Evolutionary conservation across 768 basidiomycete genomes (phyloP), one percentile per base, ranked within the genome.

Genomic region (Boletus insuetus): DNA sequence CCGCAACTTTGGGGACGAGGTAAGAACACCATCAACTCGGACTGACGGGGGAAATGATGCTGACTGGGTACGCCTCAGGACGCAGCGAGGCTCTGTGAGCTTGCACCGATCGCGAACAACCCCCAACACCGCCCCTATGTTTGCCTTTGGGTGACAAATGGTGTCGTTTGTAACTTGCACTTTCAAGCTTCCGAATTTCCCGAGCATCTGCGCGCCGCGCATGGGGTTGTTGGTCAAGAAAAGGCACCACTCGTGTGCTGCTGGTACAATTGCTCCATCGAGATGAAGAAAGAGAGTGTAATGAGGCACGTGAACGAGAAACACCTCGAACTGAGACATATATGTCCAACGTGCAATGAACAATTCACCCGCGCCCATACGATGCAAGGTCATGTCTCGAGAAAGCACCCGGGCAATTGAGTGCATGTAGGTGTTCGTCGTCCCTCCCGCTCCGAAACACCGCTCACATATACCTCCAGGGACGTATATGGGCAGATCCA

Each of bases 261-360:
- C 31, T 72, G 69, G 69, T 4, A 10, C 19, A 44, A 37, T 11
- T 72, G 69, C 29, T 20, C 3, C 4, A 0, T 26, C 11, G 48
- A 43, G 0, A 65, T 72, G 67, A 72, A 56, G 22, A 70, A 49
- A 39, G 69, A 70, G 53, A 69, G 70, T 20, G 26, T 70, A 14
- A 31, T 52, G 31, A 58, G 70, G 16, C 69, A 72, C 17, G 44
- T 70, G 17, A 59, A 59, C 24, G 69, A 70, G 39, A 55, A 26
- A 31, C 69, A 70, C 22, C 58, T 70, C 19, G 54, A 56, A 45
- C 37, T 45, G 24, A 62, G n/a, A 40, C 51, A 58, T 31, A 0
- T 8, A 4, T 71, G 69, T 47, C 43, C 56, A 8, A 16, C 42
- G 17, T 72, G 69, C 31, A 3, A 24, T 5, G 63, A 64, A 16